Evolutionary conservation across 2,329 filamentous ascomycete species (phyloP), one percentile per base, ranked within the genome.

Genomic region (Clarireedia monteithiana): DNA sequence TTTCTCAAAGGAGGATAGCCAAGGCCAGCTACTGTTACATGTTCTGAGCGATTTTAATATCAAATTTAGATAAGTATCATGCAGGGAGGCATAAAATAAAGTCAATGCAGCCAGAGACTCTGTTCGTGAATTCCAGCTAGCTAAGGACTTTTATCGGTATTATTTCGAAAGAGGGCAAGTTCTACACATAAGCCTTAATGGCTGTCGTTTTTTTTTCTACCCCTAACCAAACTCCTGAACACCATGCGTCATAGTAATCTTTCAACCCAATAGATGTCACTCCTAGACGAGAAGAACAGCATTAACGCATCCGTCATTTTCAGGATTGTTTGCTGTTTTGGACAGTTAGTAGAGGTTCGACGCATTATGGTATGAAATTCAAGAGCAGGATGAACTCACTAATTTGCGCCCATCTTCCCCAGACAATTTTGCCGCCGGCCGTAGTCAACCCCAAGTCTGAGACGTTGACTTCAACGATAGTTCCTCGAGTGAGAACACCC

Each of bases 391-490:
- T 34, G 5, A 12, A 34, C 30, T 34, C 30, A 34, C 30, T 56
- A 50, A 89, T 78, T 72, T 91, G 87, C 6, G 88, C 88, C 74
- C 85, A 94, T 63, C 89, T 80, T 64, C 89, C 91, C 91, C 91
- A 96, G 6, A 92, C 89, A 7, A 96, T 89, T 75, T 96, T 96
- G 60, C 94, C 94, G 60, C 84, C 85, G 1, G 91, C 86, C 2
- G 94, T 97, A 15, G 95, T 90, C 59, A 97, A 77, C 61, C 94
- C 94, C 60, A 97, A 74, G 71, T 99, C 94, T 56, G 82, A 88
- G 30, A 96, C 91, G 69, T 99, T 96, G 66, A 97, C 91, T 73
- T 97, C 92, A 67, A 92, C 83, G 59, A 86, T 82, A 30, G 84
- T 92, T 61, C 89, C 89, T 74, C 91, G 91, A 48, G 88, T 92